These are phyloP conservation scores for Canavalia gladiata DNA, from an alignment of 306 rosid species.

Conservation along the genomic window DNA sequence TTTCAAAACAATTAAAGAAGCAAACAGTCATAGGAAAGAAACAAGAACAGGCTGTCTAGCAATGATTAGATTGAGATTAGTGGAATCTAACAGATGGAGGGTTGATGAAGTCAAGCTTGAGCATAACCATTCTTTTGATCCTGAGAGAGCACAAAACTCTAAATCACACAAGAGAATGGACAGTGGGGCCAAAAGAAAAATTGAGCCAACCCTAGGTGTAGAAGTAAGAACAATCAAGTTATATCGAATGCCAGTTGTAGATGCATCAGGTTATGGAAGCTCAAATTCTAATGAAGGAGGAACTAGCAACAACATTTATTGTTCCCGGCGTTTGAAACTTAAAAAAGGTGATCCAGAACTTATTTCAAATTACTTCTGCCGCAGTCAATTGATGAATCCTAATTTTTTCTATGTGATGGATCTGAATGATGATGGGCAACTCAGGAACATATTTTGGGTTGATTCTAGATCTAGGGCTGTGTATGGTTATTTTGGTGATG, in stretches of 20 bases:
- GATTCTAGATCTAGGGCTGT: slow-evolving; percentile 92
- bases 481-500: slow-evolving; percentile 82
- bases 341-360: slow-evolving; percentile 74
- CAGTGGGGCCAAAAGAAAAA: slow-evolving; percentile 78
- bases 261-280: slow-evolving; percentile 68
- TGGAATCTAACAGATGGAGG: slow-evolving; percentile 93
- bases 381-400: slow-evolving; percentile 74
- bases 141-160: slow-evolving; percentile 94
- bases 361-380: slow-evolving; percentile 71
- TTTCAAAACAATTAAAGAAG: slow-evolving; percentile 86
- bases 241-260: slow-evolving; percentile 69
- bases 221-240: slow-evolving; percentile 94
- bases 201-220: slow-evolving; percentile 78
- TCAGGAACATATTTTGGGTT: slow-evolving; percentile 90
- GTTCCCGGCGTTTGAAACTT: slow-evolving; percentile 71
- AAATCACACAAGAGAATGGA: slow-evolving; percentile 94
- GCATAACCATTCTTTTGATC: slow-evolving; percentile 96
- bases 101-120: slow-evolving; percentile 95
- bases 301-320: slow-evolving; percentile 50
- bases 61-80: slow-evolving; percentile 93
- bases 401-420: slow-evolving; percentile 88
- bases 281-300: slow-evolving; percentile 73
- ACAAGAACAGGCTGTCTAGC: slow-evolving; percentile 96
- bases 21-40: slow-evolving; percentile 86
- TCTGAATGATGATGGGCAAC: slow-evolving; percentile 85